Conservation (phyloP, 257 asterid species). For the Ajuga chamaepitys region DNA sequence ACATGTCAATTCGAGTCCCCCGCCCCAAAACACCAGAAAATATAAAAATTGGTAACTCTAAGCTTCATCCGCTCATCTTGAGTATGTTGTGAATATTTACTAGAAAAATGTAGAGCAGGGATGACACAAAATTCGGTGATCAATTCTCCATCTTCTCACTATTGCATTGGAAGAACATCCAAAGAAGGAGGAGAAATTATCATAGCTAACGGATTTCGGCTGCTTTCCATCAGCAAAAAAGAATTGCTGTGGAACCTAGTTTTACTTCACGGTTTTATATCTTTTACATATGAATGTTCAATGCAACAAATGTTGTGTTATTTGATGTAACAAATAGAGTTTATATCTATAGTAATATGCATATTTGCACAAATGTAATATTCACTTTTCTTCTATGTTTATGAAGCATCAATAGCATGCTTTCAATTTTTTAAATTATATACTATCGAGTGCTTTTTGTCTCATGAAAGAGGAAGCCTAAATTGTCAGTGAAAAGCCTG, state of each 20-base stretch:
- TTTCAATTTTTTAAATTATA: neutral
- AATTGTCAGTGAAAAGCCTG: conserved; percentile 22
- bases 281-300: neutral
- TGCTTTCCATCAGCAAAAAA: neutral
- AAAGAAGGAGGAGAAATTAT: neutral
- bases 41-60: neutral
- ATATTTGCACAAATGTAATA: neutral
- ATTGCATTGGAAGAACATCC: neutral
- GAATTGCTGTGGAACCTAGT: neutral
- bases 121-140: neutral
- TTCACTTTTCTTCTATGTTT: neutral
- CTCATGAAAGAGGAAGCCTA: conserved; percentile 26
- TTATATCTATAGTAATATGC: neutral
- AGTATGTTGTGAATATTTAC: conserved; percentile 1
- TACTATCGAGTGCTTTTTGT: conserved; percentile 26
- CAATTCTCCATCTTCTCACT: neutral
- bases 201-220: neutral
- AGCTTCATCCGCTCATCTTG: neutral
- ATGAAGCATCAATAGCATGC: neutral
- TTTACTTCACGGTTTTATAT: neutral
- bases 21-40: neutral
- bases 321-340: neutral
- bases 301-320: neutral
- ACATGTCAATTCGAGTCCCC: neutral
- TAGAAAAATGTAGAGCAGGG: neutral